Evolutionary conservation across 345 rosid species (phyloP), one percentile per base, ranked within the genome.

Genomic region (Hibiscus tridactylites): DNA sequence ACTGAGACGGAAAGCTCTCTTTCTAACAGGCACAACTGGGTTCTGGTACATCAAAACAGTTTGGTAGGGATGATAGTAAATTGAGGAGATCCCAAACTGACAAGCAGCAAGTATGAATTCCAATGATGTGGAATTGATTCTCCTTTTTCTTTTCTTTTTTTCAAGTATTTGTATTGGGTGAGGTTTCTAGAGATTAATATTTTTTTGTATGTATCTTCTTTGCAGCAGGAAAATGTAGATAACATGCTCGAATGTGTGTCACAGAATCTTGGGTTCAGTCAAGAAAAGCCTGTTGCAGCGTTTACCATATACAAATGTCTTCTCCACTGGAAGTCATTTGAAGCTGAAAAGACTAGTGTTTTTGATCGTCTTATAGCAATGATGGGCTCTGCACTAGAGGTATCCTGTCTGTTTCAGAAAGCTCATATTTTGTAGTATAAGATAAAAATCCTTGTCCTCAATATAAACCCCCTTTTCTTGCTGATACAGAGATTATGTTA

Each of bases 311-410:
- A 94, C 82, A 91, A 82, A 82, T 94, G 98, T 79, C 96, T 94
- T 80, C 86, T 94, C 64, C 86, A 88, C 73, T 92, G 99, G 97
- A 89, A 77, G 83, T 78, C 86, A 61, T 89, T 95, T 76, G 99
- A 92, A 84, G 93, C 91, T 65, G 98, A 95, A 75, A 92, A 81
- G 83, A 92, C 97, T 46, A 95, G 89, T 77, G 87, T 92, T 29
- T 95, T 95, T 79, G 99, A 95, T 79, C 92, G 91, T 61, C 89
- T 95, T 66, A 90, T 95, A 87, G 92, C 88, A 77, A 71, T 88
- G 86, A 87, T 92, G 79, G 97, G 94, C 71, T 86, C 93, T 65
- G 97, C 96, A 29, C 84, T 95, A 59, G 97, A 89, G 97, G 99
- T 90, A 78, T 75, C 54, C 53, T 72, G 9, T 42, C 59, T 39